Base-by-base conservation (phyloP, 2,329 filamentous ascomycete species). In the Pseudogymnoascus sp. region DNA sequence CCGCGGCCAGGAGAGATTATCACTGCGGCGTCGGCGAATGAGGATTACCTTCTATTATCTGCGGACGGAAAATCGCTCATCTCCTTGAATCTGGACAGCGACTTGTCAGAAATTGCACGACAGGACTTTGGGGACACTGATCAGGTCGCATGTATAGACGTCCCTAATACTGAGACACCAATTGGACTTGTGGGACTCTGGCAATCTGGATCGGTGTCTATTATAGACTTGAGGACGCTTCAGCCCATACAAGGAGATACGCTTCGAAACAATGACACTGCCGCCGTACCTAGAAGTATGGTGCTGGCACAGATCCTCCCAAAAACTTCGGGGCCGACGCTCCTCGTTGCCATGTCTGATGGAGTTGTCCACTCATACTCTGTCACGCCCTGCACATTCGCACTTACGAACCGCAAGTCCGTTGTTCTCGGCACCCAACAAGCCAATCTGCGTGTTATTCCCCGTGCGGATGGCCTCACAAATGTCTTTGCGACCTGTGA, bases 401-500 rank as follows among this genome's bases (percentile, higher is more conserved):
- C 83, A 0, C 77, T 97, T 2, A 87, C 86, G 0, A 82, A 85
- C 0, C 86, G 88, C 67, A 96, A 93, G 73, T 92, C 87, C 69
- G 87, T 96, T 23, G 86, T 93, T 1, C 79, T 99, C 11, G 93
- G 95, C 23, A 93, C 90, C 13, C 88, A 92, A 65, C 89, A 96
- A 68, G 90, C 93, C 1, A 86, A 85, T 13, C 87, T 99, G 69
- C 89, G 93, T 64, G 80, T 89, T 21, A 77, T 99, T 1, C 90
- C 92, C 0, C 83, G 87, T 61, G 79, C 80, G 0, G 80, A 75
- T 59, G 84, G 83, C 0, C 78, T 91, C 0, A 89, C 83, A 72
- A 96, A 90, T 69, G 87, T 99, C 0, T 96, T 99, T 73, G 91
- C 92, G 0, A 96, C 91, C 0, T 96, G 92, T 64, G 95, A 99